A percentile compares a stretch with the other conserved stretches of the same genome.
Conservation (phyloP, 768 basidiomycete species). For the Postia placenta region DNA sequence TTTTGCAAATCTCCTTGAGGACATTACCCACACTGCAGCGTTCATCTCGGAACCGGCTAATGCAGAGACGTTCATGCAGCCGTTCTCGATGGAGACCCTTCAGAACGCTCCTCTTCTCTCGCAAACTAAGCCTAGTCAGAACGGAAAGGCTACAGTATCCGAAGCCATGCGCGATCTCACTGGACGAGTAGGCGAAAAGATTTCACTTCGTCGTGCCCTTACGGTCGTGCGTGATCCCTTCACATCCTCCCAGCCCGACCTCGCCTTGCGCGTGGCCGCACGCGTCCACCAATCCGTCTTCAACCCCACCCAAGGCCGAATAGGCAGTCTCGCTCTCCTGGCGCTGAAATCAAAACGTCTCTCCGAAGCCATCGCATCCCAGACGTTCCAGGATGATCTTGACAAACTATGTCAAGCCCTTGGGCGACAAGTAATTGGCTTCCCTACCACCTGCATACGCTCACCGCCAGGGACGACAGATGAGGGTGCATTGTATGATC, state of each 20-base stretch:
- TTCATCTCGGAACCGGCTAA: slow-evolving; percentile 53
- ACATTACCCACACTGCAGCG: slow-evolving; percentile 81
- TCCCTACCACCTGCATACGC: slow-evolving; percentile 56
- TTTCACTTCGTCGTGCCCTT: slow-evolving; percentile 58
- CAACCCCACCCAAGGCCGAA: slow-evolving; percentile 41
- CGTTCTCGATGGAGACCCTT: slow-evolving; percentile 47
- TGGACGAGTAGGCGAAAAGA: slow-evolving; percentile 76
- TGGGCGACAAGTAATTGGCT: slow-evolving; percentile 82
- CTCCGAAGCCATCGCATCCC: slow-evolving; percentile 34
- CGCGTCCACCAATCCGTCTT: slow-evolving; percentile 56
- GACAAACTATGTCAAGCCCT: slow-evolving; percentile 63
- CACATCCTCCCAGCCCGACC: slow-evolving; percentile 25
- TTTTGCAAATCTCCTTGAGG: slow-evolving; percentile 68
- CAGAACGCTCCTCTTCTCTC: slow-evolving; percentile 66
- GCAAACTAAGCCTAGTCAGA: slow-evolving; percentile 22
- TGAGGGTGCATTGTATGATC: slow-evolving; percentile 56
- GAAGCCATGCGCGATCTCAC: slow-evolving; percentile 64
- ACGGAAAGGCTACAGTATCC: slow-evolving; percentile 37
- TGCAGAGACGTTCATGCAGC: slow-evolving; percentile 32
- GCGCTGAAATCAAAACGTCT: slow-evolving; percentile 45
- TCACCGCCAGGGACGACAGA: slow-evolving; percentile 27
- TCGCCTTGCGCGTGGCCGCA: slow-evolving; percentile 42
- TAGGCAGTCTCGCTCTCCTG: slow-evolving; percentile 53
- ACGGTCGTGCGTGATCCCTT: slow-evolving; percentile 33
- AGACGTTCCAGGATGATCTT: slow-evolving; percentile 51